Evolutionary conservation across 2,329 filamentous ascomycete species (phyloP), one percentile per base, ranked within the genome.

Genomic region (Talaromyces sp.): DNA sequence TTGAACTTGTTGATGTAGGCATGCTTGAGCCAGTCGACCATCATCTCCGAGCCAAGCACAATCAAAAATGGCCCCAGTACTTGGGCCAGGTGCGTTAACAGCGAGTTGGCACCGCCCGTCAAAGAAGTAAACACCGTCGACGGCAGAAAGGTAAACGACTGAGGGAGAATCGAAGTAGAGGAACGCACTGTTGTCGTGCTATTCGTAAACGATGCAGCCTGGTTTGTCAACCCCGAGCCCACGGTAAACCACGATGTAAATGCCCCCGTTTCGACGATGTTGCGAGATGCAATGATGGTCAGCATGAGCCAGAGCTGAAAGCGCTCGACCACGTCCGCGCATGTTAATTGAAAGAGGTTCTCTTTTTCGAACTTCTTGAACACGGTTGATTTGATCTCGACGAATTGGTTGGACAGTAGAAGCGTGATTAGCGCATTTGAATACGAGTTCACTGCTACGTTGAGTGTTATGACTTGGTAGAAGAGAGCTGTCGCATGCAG

Each of bases 351-450:
- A 72, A 99, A 99, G 0, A 96, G 81, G 67, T 96, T 98, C 72
- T 99, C 95, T 74, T 97, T 98, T 70, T 99, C 95, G 65, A 98
- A 96, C 64, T 94, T 95, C 79, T 99, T 98, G 82, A 99, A 99
- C 0, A 99, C 96, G 0, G 93, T 96, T 64, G 91, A 91, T 73
- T 99, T 99, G 81, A 99, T 96, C 78, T 99, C 95, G 51, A 99
- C 95, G 70, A 99, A 99, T 72, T 99, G 96, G 72, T 98, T 99
- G 6, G 93, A 97, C 73, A 99, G 86, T 1, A 99, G 82, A 0
- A 99, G 84, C 0, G 95, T 97, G 36, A 99, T 82, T 4, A 99
- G 81, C 0, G 95, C 94, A 71, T 99, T 99, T 0, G 93, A 97
- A 76, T 99, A 99, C 0, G 94, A 97, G 76, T 99, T 99, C 68